Percentiles rank a stretch among this genome's conserved stretches.
Evolutionary conservation across 2,329 filamentous ascomycete genomes (phyloP).

Genomic region (Neocatenulostroma microsporum): DNA sequence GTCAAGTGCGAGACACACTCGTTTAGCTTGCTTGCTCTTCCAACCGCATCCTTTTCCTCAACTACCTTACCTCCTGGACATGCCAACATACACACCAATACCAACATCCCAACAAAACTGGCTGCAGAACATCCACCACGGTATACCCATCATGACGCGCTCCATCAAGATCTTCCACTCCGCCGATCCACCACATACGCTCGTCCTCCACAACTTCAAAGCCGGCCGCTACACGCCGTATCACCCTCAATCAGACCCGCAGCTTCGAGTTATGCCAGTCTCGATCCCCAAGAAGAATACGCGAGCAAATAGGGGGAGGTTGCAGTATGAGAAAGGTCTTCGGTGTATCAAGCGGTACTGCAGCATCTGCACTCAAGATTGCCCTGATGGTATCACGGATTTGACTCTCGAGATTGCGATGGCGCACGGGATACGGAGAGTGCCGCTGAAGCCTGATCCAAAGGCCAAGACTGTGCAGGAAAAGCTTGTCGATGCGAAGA

Average conservation of each 20-base stretch:
- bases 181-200: background rate
- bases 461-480: background rate
- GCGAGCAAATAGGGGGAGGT: no score
- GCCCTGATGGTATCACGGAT: background rate
- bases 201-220: conserved; percentile 2
- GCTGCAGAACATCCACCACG: background rate
- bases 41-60: no score
- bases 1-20: no score
- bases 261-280: background rate
- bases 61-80: no score
- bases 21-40: no score
- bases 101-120: background rate
- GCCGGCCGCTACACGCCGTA: background rate
- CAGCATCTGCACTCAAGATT: background rate
- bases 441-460: background rate
- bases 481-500: background rate
- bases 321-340: background rate
- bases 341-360: background rate
- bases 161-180: conserved; percentile 5
- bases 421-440: background rate
- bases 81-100: no score
- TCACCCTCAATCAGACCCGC: conserved; percentile 1
- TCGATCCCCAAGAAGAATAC: background rate
- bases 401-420: background rate
- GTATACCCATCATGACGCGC: background rate